Evolutionary conservation across 192 early-diverging fungal genomes (phyloP), one percentile per base, ranked within the genome.

Genomic region (Thamnidium elegans): DNA sequence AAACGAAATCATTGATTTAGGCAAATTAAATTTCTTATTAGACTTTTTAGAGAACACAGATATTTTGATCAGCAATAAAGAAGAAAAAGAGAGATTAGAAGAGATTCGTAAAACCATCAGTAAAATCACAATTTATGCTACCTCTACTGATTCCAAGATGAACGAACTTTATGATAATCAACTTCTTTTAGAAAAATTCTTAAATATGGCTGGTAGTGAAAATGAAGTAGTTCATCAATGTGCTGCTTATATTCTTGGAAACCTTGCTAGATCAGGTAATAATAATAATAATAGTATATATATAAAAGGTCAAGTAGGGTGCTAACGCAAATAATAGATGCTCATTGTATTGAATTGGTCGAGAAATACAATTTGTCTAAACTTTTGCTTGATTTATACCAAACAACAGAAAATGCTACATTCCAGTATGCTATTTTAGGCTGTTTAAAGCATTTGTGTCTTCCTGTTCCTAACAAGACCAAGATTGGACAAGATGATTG

Each of bases 191-290:
- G 46, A 67, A n/a, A 51, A 68, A 20, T 81, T 81, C 30, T 46
- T 85, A 4, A 30, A 58, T 8, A 83, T 81, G 84, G 32, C 79
- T 3, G 31, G 67, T 15, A 53, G 69, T 32, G 55, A 65, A 9
- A 55, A 62, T 0, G 73, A 75, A 21, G 63, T 72, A 4, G 70
- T 76, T 42, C 43, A 60, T 20, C 44, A 67, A 48, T 30, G 75
- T 43, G 86, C 88, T 1, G 83, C 81, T 1, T 79, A 89, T 59
- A 84, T 81, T 15, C 58, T 91, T 50, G 89, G 88, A 44, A 91
- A 91, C 56, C 69, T 91, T 50, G 89, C 89, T 42, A 76, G 89
- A 61, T 84, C 81, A 58, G 83, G 81, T 79, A 67, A 30, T 30
- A 32, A 43, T n/a, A n/a, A n/a, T n/a, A n/a, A n/a, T n/a, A n/a